These are phyloP conservation scores for Ustilago crameri DNA, from an alignment of 1,284 basidiomycete genomes.

Conservation along the genomic window DNA sequence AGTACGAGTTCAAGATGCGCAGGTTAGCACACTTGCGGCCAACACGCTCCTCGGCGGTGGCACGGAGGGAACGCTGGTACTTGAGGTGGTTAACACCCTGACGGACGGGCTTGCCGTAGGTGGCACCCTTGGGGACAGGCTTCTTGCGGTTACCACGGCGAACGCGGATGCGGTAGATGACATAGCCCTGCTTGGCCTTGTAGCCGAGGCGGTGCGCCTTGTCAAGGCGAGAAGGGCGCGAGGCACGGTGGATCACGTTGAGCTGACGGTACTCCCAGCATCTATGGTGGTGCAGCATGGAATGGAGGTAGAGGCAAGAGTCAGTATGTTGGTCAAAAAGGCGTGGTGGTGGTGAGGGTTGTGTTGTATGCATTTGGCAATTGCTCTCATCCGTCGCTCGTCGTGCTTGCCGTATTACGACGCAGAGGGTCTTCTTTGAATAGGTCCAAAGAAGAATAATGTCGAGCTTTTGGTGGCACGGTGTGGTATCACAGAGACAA, in stretches of 20 bases:
- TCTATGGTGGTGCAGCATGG: slow-evolving; percentile 70
- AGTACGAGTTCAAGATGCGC: slow-evolving; percentile 93
- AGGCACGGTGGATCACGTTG: slow-evolving; percentile 97
- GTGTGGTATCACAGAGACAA: too few species aligned
- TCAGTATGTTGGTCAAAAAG: slow-evolving; percentile 10
- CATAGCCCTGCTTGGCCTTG: slow-evolving; percentile 99
- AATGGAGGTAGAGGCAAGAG: neutral
- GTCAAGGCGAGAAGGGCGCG: slow-evolving; percentile 96
- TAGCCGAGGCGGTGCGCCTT: slow-evolving; percentile 98
- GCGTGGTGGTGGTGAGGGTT: neutral
- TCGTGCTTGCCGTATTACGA: too few species aligned
- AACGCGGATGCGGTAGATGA: slow-evolving; percentile 97
- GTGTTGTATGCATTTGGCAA: neutral
- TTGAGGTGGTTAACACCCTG: slow-evolving; percentile 99
- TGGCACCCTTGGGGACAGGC: slow-evolving; percentile 95
- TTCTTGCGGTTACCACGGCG: slow-evolving; percentile 99
- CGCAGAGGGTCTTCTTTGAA: too few species aligned
- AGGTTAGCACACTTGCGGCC: slow-evolving; percentile 95
- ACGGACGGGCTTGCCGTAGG: slow-evolving; percentile 98
- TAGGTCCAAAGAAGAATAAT: too few species aligned
- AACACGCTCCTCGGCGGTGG: slow-evolving; percentile 97
- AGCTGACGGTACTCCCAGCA: slow-evolving; percentile 94
- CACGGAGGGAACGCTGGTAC: slow-evolving; percentile 91
- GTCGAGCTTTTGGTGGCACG: too few species aligned
- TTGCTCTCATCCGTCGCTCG: neutral